These are phyloP conservation scores for Globisporangium radiosum DNA, from an alignment of 352 stramenopile species.

Conservation along the genomic window DNA sequence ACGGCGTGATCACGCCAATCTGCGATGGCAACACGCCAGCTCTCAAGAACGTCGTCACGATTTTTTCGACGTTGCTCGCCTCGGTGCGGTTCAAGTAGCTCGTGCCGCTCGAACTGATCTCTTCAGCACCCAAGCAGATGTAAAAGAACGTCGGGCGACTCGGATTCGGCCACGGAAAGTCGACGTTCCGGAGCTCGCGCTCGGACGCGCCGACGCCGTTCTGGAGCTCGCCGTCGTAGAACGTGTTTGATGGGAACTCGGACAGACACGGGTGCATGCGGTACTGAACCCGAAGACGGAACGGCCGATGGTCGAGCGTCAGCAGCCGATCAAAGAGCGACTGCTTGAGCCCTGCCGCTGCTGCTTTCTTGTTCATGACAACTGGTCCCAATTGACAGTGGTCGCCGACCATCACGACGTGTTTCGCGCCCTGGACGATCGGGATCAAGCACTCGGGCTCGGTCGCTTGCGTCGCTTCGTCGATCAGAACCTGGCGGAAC, in stretches of 20 bases:
- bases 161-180: constrained; percentile 97
- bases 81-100: constrained; percentile 99
- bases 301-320: constrained; percentile 92
- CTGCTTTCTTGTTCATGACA: constrained; percentile 98
- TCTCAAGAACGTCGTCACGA: constrained; percentile 96
- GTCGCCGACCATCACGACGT: constrained; percentile 99
- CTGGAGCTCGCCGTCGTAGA: constrained; percentile 99
- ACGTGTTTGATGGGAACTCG: constrained; percentile 99
- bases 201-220: constrained; percentile 97
- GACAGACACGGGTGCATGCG: constrained; percentile 98
- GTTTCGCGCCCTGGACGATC: constrained; percentile 97
- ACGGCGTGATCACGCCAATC: constrained; percentile 97
- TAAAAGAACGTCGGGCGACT: constrained; percentile 99
- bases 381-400: constrained; percentile 97
- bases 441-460: constrained; percentile 99
- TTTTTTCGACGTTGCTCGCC: constrained; percentile 97
- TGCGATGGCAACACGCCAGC: constrained; percentile 86
- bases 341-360: constrained; percentile 95
- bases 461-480: constrained; percentile 99
- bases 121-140: constrained; percentile 93
- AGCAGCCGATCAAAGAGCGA: constrained; percentile 98
- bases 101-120: constrained; percentile 96
- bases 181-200: constrained; percentile 75
- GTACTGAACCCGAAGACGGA: constrained; percentile 98
- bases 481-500: constrained; percentile 98